Evolutionary conservation across 306 rosid species (phyloP), one percentile per base, ranked within the genome.

Genomic region (Lotus japonicus): DNA sequence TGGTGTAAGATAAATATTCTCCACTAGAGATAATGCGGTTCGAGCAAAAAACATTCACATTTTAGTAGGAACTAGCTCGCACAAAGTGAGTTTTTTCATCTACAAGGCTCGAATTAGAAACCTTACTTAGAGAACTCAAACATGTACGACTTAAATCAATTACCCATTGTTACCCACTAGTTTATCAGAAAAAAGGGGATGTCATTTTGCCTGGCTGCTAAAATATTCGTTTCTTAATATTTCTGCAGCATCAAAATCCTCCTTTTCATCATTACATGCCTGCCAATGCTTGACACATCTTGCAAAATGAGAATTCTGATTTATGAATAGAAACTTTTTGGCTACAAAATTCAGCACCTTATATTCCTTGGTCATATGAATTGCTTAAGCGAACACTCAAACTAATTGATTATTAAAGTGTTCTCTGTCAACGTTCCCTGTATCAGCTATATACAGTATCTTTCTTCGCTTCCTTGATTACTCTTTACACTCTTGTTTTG

Each of bases 131-230:
- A n/a, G n/a, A n/a, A n/a, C n/a, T n/a, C n/a, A n/a, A n/a, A n/a
- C n/a, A n/a, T n/a, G n/a, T n/a, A n/a, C n/a, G n/a, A n/a, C n/a
- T n/a, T n/a, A n/a, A n/a, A n/a, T n/a, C n/a, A n/a, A n/a, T n/a
- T n/a, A n/a, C n/a, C n/a, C n/a, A n/a, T n/a, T n/a, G n/a, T n/a
- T n/a, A n/a, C n/a, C n/a, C n/a, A n/a, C n/a, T n/a, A n/a, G n/a
- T n/a, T n/a, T n/a, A n/a, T n/a, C n/a, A n/a, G n/a, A n/a, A 73
- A 66, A 49, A 23, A 48, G 68, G 62, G 53, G 36, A 13, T 48
- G 18, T 70, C 56, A 77, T 63, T 63, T 54, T 77, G 77, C 64
- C 57, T 77, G 73, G 73, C 69, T 64, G 23, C 69, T 18, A 77
- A 77, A 64, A 65, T 57, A 21, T 65, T 64, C 51, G 55, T 48